Base-by-base conservation (phyloP, 1,284 basidiomycete genomes). In the Ustilago sp. region DNA sequence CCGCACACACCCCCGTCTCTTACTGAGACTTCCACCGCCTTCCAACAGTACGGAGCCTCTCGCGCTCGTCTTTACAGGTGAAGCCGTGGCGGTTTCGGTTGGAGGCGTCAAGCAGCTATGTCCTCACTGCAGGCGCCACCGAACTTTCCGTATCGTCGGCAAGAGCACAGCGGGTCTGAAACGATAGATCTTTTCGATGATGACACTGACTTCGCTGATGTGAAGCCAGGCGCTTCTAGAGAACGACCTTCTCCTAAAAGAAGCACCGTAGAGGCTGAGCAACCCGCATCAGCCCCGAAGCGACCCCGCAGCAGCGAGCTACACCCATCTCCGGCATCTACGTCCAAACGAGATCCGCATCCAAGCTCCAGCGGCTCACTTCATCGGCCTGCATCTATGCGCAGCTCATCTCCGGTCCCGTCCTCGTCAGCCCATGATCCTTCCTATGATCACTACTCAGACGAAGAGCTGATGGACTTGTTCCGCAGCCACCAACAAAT, bases 181-280 rank as follows among this genome's bases (percentile, higher is more conserved):
- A 68, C 60, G 11, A 73, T 73, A 23, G 59, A 50, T n/a, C 41
- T 73, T 28, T 59, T 59, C 9, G 70, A 73, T 9, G 61, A 67
- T 0, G 55, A 58, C 31, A 36, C 35, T 9, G 56, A 36, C 23
- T 58, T 63, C 19, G 64, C 60, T 17, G 57, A 63, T 35, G 2
- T 56, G 52, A 72, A 57, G n/a, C n/a, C 32, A 1, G 28, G 8
- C 13, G n/a, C 2, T 1, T 17, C 56, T 8, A 45, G 31, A 11
- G 28, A 38, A 45, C 64, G 61, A 1, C 61, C 64, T 2, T 72
- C 64, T 2, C 69, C 64, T 0, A 72, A 72, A n/a, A 48, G 70
- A 6, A 51, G 32, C 11, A 31, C 54, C 36, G 31, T 36, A 38
- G 50, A 52, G 4, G 36, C 5, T 23, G 23, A 31, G 17, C 39